phyloP scores from a whole-genome alignment of 345 rosid species.

The Sisymbrium irio region DNA sequence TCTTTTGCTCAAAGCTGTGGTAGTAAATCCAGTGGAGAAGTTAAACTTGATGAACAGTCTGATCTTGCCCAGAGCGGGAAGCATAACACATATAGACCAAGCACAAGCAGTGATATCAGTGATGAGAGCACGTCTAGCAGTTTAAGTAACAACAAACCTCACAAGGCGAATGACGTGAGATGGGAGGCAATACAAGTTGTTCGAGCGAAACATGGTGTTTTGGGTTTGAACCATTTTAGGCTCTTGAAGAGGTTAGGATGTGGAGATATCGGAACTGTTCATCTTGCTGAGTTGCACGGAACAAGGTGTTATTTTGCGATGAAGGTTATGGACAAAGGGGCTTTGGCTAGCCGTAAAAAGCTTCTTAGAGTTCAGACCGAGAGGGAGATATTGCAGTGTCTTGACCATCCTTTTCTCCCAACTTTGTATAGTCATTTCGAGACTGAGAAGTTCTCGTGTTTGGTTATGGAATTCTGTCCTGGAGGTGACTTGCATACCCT shows the following conservation, averaged over 20 bases:
- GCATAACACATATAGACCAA: conserved; percentile 53
- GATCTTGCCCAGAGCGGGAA: conserved; percentile 50
- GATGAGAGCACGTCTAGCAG: conserved; percentile 76
- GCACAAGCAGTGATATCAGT: conserved; percentile 75
- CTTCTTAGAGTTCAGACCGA: conserved; percentile 79
- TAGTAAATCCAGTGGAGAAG: conserved; percentile 44
- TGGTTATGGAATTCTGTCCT: conserved; percentile 86
- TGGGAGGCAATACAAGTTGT: conserved; percentile 85
- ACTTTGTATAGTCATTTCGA: conserved; percentile 73
- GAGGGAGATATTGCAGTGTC: conserved; percentile 65
- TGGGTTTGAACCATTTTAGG: conserved; percentile 73
- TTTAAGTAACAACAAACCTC: conserved; percentile 64
- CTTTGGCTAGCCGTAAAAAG: conserved; percentile 72
- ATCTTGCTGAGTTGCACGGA: conserved; percentile 67
- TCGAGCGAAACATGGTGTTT: conserved; percentile 53
- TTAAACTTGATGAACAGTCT: conserved; percentile 41
- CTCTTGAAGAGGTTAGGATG: conserved; percentile 68
- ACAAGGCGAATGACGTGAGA: conserved; percentile 62
- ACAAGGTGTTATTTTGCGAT: conserved; percentile 66
- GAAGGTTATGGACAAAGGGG: conserved; percentile 74
- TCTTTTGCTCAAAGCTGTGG: conserved; percentile 38
- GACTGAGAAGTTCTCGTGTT: conserved; percentile 76
- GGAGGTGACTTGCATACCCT: conserved; percentile 84
- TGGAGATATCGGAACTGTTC: conserved; percentile 78
- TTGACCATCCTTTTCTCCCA: conserved; percentile 84